Base-by-base conservation (phyloP, 352 stramenopile genomes). In the Phytophthora kernoviae region DNA sequence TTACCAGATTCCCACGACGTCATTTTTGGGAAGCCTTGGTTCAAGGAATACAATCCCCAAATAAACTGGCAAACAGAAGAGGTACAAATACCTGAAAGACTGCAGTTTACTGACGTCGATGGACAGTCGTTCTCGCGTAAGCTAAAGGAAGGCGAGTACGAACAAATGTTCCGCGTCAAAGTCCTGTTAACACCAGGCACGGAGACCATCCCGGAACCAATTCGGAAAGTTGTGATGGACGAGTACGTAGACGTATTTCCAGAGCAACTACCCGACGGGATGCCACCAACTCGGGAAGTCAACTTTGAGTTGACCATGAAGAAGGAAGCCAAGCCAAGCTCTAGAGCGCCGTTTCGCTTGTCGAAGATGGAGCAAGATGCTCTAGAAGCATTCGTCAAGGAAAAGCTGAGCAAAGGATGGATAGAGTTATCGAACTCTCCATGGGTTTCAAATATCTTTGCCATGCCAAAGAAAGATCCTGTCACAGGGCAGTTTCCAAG, bases 371-470 rank as follows among this genome's bases (percentile, higher is more conserved):
- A 65, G 26, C 59, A 68, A 14, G 32, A 54, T 5, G 43, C 51
- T 1, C 27, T 66, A 8, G 1, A 48, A 4, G 9, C 30, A 4
- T 61, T 70, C 36, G 62, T 63, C 4, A 47, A 45, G 0, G 33
- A 67, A 11, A 30, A 60, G 1, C 27, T 68, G 4, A 26, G 6
- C 14, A 65, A 68, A 20, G 5, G 43, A 2, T 68, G 53, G 53
- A 56, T 72, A 5, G 48, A 68, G 20, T 11, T 42, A 0, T 62
- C 41, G 0, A 17, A 48, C 6, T 68, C 57, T 0, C 46, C 58
- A 4, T 67, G 44, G 26, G 52, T 66, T 4, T 67, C 62, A 1
- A 71, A 48, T 30, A 62, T 61, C 21, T 70, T 70, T 44, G 49
- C 14, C 0, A 42, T 70, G 2, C 44, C 50, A 1, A 63, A 62